Evolutionary conservation across 495 filamentous ascomycete species (phyloP).

Genomic region (Geopyxis carbonaria): DNA sequence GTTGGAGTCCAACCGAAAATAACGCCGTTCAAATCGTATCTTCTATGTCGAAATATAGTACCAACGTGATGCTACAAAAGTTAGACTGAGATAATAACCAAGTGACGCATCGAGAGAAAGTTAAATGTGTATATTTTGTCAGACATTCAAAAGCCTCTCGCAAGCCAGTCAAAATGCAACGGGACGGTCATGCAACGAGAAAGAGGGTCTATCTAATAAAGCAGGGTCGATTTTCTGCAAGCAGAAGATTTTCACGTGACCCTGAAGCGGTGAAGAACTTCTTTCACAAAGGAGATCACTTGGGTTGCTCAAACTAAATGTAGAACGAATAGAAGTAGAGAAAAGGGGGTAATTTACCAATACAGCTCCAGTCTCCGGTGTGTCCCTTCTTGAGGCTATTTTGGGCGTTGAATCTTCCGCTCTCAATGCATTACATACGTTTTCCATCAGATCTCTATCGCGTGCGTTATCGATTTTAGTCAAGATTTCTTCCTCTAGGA

Average conservation of each 20-base stretch:
- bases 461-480: constrained; percentile 7
- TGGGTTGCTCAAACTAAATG: neutral
- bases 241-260: too few relatives aligned
- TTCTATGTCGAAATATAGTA: constrained; percentile 64
- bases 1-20: constrained; percentile 70
- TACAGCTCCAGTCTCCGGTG: constrained; percentile 22
- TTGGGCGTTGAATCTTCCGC: constrained; percentile 45
- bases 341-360: constrained; percentile 10
- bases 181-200: too few relatives aligned
- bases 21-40: constrained; percentile 62
- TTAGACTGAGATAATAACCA: too few relatives aligned
- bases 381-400: constrained; percentile 34
- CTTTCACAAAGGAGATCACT: too few relatives aligned
- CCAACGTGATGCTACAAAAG: constrained; percentile 59
- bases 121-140: too few relatives aligned
- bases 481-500: constrained; percentile 21
- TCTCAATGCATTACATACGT: constrained; percentile 33
- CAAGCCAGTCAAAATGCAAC: too few relatives aligned
- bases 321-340: neutral
- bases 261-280: too few relatives aligned
- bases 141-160: too few relatives aligned
- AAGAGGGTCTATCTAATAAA: too few relatives aligned
- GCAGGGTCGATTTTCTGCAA: too few relatives aligned
- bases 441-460: constrained; percentile 23
- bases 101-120: too few relatives aligned